Percentiles rank a stretch among this genome's conserved stretches.
These are phyloP conservation scores for Staphylotrichum tortipilum DNA, from an alignment of 495 filamentous ascomycete genomes.

Conservation along the genomic window DNA sequence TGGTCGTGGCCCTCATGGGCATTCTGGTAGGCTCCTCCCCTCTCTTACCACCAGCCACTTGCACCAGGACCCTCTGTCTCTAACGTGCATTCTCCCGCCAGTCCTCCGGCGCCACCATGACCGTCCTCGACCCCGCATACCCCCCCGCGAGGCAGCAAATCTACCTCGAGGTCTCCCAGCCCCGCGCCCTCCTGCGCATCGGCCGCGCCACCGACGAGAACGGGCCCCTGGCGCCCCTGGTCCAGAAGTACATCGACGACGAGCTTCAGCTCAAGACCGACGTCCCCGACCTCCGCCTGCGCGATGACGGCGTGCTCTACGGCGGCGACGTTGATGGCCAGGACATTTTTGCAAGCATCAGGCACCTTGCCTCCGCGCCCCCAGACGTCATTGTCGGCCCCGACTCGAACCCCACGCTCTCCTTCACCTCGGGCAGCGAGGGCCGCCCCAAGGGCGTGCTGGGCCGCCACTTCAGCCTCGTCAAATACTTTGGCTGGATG, in stretches of 20 bases:
- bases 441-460: constrained; percentile 67
- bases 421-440: constrained; percentile 81
- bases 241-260: constrained; percentile 66
- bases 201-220: constrained; percentile 69
- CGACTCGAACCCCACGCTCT: constrained; percentile 74
- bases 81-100: constrained; percentile 17
- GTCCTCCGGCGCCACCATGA: constrained; percentile 60
- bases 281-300: constrained; percentile 66
- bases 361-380: constrained; percentile 42
- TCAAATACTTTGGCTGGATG: constrained; percentile 94
- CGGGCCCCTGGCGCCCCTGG: constrained; percentile 57
- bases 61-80: too few species aligned
- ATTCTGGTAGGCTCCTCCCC: constrained; percentile 30
- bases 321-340: constrained; percentile 58
- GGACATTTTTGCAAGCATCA: constrained; percentile 55
- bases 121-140: constrained; percentile 81
- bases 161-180: constrained; percentile 82
- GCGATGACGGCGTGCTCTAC: constrained; percentile 61
- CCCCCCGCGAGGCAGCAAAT: constrained; percentile 82
- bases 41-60: neutral
- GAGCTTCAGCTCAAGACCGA: constrained; percentile 65
- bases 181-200: constrained; percentile 71
- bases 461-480: constrained; percentile 79
- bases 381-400: constrained; percentile 81
- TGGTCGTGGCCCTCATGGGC: constrained; percentile 60